A percentile compares a stretch with the other conserved stretches of the same genome.
Evolutionary conservation across 371 early-diverging fungal species (phyloP).

Genomic region (Apophysomyces sp.): DNA sequence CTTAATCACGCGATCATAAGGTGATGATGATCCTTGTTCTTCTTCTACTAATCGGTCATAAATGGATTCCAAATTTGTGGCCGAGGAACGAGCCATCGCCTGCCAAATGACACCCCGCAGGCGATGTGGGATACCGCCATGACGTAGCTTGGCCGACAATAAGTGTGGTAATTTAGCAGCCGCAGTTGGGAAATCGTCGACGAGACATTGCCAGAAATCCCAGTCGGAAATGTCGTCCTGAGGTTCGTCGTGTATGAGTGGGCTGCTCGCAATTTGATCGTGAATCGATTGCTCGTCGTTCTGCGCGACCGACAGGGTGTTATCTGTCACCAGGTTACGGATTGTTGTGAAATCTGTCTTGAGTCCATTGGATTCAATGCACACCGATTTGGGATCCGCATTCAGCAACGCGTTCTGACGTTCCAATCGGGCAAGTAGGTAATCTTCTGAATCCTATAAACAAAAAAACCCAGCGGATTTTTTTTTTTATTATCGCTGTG

Average conservation of each 20-base stretch:
- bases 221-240: constrained; percentile 51
- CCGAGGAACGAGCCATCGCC: constrained; percentile 79
- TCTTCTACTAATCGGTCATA: constrained; percentile 77
- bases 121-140: constrained; percentile 81
- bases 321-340: constrained; percentile 47
- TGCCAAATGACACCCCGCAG: constrained; percentile 92
- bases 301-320: constrained; percentile 25
- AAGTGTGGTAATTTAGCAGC: constrained; percentile 62
- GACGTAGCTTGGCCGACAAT: constrained; percentile 68
- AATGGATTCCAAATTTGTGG: constrained; percentile 73
- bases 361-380: constrained; percentile 58
- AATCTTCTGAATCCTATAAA: constrained; percentile 55
- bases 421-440: constrained; percentile 56
- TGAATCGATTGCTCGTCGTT: constrained; percentile 23
- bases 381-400: constrained; percentile 60
- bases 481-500: too few species aligned
- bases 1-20: constrained; percentile 85
- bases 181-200: constrained; percentile 78
- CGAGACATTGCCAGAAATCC: constrained; percentile 93
- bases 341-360: constrained; percentile 55
- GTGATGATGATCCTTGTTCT: constrained; percentile 55
- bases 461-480: neutral
- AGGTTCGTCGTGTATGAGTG: constrained; percentile 3
- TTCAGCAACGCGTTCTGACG: constrained; percentile 59
- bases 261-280: constrained; percentile 1